Conservation (phyloP, 2,329 filamentous ascomycete genomes). For the Microdochium paspali region DNA sequence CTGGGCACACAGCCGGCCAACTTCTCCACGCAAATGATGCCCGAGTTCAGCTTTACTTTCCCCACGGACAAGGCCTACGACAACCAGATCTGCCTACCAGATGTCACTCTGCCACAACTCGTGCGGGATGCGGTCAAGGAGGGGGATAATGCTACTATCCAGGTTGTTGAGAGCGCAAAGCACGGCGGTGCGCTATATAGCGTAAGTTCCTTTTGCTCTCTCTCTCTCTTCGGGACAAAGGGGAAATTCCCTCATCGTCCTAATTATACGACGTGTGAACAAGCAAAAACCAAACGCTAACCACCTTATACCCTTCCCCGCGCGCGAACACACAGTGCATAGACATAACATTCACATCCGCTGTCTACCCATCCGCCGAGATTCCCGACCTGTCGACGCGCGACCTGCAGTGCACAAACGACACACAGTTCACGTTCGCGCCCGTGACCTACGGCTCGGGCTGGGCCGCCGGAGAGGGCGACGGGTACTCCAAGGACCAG, state of each 20-base stretch:
- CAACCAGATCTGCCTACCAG: not conserved
- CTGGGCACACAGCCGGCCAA: not conserved
- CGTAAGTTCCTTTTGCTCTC: slow-evolving; percentile 30
- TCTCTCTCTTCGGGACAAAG: slow-evolving; percentile 2
- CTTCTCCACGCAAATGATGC: not conserved
- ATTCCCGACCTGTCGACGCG: not conserved
- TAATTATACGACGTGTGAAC: too few relatives aligned
- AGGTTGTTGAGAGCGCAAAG: slow-evolving; percentile 61
- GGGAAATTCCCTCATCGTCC: too few relatives aligned
- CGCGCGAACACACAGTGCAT: slow-evolving; percentile 71
- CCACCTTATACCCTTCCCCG: slow-evolving; percentile 2
- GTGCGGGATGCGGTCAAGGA: not conserved
- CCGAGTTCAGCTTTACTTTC: not conserved
- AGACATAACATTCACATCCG: slow-evolving; percentile 66
- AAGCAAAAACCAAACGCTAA: too few relatives aligned
- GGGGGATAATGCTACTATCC: slow-evolving; percentile 56
- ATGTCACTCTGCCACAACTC: not conserved
- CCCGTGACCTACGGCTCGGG: not conserved
- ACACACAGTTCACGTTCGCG: not conserved
- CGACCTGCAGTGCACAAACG: not conserved
- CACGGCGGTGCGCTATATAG: slow-evolving; percentile 66
- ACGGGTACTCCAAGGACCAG: not conserved
- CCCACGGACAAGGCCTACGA: not conserved
- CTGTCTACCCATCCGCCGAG: not conserved
- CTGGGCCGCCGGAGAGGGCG: not conserved